Evolutionary conservation across 306 rosid species (phyloP), one percentile per base, ranked within the genome.

Genomic region (Clitoria ternatea): DNA sequence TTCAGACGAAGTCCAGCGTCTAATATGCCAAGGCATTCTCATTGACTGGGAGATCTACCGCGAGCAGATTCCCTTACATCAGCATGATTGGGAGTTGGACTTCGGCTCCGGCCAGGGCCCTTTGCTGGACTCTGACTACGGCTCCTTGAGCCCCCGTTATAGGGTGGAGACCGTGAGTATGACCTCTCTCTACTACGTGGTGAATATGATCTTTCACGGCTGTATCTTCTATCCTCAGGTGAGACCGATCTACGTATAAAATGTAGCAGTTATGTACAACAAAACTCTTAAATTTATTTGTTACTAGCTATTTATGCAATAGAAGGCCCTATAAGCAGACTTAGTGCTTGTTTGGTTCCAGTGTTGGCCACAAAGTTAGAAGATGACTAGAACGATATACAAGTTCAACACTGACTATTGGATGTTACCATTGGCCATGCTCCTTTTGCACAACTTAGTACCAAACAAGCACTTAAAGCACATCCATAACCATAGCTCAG

Each of bases 71-170:
- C 93, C 79, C 85, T 82, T 22, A 42, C 92, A 73, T 79, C 85
- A 11, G 72, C 80, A 3, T 78, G 86, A 60, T 77, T 72, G 0
- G 61, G 80, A 66, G 75, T 89, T 9, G 76, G 85, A 79, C 88
- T 91, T 64, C 75, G 53, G 81, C 91, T 86, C 29, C 29, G 73
- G 60, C 76, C 73, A 14, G 78, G 82, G 5, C 55, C 85, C 77
- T 87, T 87, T 4, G 61, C 81, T 30, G 91, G 96, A 71, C 90
- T 95, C 61, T 22, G 91, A 69, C 91, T 86, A 1, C 82, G 87
- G 66, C 96, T 89, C 80, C 97, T 85, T 1, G 86, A 73, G 47
- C 89, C 96, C 65, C 91, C 96, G 20, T 87, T 80, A n/a, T 72
- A 73, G 11, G 79, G 88, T 5, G 92, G 98, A 40, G 97, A 83